These are phyloP conservation scores for Nasturtium officinale DNA, from an alignment of 345 rosid genomes.

Conservation along the genomic window DNA sequence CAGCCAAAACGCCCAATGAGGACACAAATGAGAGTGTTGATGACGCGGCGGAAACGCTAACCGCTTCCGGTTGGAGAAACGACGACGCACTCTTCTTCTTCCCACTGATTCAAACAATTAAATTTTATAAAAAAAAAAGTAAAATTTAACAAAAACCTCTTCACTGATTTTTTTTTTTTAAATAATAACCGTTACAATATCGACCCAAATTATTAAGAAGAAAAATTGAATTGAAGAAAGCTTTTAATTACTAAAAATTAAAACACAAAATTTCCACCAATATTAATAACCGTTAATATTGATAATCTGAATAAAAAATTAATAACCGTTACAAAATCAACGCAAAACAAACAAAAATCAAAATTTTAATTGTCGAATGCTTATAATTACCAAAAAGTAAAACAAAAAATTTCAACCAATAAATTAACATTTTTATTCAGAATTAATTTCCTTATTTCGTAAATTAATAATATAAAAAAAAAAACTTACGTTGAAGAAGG, in stretches of 20 bases:
- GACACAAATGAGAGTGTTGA: neutral
- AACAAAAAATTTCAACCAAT: too few relatives aligned
- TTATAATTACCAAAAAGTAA: too few relatives aligned
- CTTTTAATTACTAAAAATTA: neutral
- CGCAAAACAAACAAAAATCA: too few relatives aligned
- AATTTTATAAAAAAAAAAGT: too few relatives aligned
- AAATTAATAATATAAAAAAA: neutral
- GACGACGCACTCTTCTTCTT: neutral
- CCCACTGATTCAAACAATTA: too few relatives aligned
- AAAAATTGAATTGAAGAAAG: neutral
- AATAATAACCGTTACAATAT: neutral
- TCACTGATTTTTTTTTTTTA: neutral
- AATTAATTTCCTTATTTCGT: neutral
- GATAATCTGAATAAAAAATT: too few relatives aligned
- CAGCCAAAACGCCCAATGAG: slow-evolving; percentile 21
- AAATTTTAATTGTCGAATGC: too few relatives aligned
- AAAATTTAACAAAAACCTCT: too few relatives aligned
- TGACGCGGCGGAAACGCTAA: slow-evolving; percentile 21
- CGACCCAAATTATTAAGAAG: neutral
- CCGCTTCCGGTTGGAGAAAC: slow-evolving; percentile 13
- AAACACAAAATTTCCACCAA: neutral
- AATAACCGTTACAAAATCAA: too few relatives aligned
- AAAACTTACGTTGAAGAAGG: too few relatives aligned
- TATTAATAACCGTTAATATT: too few relatives aligned
- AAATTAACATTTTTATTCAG: too few relatives aligned